Evolutionary conservation across 176 grass and related monocot species (phyloP).

Genomic region (Alloteropsis semialata): DNA sequence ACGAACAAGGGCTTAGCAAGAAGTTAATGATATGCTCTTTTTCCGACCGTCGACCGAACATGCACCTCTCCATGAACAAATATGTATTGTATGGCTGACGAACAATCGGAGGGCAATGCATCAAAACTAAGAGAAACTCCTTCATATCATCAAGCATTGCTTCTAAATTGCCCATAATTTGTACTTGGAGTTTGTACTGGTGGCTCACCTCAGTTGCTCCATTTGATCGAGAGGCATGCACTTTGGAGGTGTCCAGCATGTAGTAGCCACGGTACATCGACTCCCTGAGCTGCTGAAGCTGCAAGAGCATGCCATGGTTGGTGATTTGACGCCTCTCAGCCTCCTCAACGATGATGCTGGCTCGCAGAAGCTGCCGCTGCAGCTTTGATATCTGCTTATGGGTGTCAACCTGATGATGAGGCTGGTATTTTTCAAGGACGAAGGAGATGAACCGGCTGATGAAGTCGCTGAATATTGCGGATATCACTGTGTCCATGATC

Average conservation of each 20-base stretch:
- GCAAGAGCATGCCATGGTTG: not conserved
- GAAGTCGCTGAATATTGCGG: not conserved
- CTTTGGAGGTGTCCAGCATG: not conserved
- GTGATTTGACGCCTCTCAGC: not conserved
- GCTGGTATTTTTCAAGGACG: not conserved
- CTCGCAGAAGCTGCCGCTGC: not conserved
- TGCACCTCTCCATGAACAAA: not conserved
- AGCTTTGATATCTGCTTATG: not conserved
- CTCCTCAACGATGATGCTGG: not conserved
- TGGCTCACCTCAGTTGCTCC: not conserved
- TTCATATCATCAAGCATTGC: not conserved
- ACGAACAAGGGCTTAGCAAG: not conserved
- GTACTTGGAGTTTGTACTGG: not conserved
- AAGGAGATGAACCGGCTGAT: not conserved
- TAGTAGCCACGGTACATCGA: not conserved
- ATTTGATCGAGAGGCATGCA: not conserved
- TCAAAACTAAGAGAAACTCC: slow-evolving; percentile 1
- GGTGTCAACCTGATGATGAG: no score
- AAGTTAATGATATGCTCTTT: not conserved
- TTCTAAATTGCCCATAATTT: not conserved
- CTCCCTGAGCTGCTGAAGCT: not conserved
- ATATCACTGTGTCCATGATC: not conserved
- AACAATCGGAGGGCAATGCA: not conserved
- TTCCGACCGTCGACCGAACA: not conserved
- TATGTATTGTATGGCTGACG: not conserved